These are phyloP conservation scores for Magnolia changhungtana DNA, from an alignment of 164 flowering plant genomes.

Conservation along the genomic window DNA sequence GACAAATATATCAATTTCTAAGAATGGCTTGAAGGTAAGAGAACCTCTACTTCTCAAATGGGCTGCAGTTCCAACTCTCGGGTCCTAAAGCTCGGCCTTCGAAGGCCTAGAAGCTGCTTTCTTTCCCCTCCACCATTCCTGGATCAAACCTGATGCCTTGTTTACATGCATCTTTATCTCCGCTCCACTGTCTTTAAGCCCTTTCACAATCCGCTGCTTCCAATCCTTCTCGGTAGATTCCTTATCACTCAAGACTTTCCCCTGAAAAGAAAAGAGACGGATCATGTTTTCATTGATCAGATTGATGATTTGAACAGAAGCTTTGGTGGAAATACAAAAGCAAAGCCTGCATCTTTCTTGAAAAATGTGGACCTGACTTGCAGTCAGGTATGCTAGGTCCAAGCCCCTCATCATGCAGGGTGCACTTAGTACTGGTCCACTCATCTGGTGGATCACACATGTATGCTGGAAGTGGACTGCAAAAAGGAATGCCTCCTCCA, in stretches of 20 bases:
- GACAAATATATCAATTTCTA: neutral
- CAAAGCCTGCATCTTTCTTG: neutral
- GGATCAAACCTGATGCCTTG: slow-evolving; percentile 39
- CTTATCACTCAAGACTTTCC: slow-evolving; percentile 59
- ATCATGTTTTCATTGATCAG: neutral
- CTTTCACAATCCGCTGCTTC: slow-evolving; percentile 50
- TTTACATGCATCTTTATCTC: slow-evolving; percentile 48
- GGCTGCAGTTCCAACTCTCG: neutral
- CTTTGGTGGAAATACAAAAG: neutral
- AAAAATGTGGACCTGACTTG: neutral
- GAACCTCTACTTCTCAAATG: neutral
- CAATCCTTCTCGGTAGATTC: slow-evolving; percentile 43
- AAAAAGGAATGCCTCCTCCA: neutral
- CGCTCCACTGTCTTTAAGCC: slow-evolving; percentile 32
- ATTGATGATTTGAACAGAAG: neutral
- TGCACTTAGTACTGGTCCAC: neutral
- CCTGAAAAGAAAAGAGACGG: slow-evolving; percentile 31
- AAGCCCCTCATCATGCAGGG: neutral
- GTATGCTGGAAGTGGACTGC: neutral
- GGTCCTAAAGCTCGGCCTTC: slow-evolving; percentile 54
- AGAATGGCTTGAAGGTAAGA: neutral
- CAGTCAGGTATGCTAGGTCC: neutral
- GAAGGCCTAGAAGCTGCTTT: slow-evolving; percentile 32
- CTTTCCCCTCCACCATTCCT: slow-evolving; percentile 62
- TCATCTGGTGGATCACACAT: no score